A percentile compares a stretch with the other conserved stretches of the same genome.
Conservation (phyloP, 1,284 basidiomycete species). For the Stygiomarasmius scandens region DNA sequence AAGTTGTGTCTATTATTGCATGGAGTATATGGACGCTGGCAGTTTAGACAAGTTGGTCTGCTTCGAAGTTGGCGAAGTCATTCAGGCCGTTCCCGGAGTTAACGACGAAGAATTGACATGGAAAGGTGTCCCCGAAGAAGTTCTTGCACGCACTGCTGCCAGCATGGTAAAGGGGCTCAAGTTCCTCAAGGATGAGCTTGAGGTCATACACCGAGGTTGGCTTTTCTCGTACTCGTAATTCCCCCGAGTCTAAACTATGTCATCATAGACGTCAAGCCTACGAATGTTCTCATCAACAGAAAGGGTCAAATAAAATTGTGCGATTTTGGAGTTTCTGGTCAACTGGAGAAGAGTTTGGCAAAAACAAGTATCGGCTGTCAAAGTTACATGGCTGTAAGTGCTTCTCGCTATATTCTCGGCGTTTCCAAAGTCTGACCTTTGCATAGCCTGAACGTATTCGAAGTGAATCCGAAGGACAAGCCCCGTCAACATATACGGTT, state of each 20-base stretch:
- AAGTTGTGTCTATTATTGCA: constrained; percentile 98
- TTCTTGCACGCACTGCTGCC: constrained; percentile 83
- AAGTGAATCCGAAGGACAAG: constrained; percentile 86
- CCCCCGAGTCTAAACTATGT: neutral
- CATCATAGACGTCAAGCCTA: constrained; percentile 88
- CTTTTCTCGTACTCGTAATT: neutral
- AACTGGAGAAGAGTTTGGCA: constrained; percentile 93
- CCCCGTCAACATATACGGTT: constrained; percentile 87
- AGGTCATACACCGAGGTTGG: constrained; percentile 94
- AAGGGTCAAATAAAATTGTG: constrained; percentile 94
- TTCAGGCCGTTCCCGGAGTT: constrained; percentile 4
- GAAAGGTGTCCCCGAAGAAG: constrained; percentile 78
- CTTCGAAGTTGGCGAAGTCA: constrained; percentile 31
- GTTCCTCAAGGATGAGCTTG: constrained; percentile 94
- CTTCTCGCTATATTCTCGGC: constrained; percentile 13
- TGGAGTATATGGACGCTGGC: constrained; percentile 99
- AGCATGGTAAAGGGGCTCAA: constrained; percentile 90
- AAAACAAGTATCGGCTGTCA: constrained; percentile 99
- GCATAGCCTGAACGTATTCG: constrained; percentile 90
- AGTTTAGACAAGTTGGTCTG: constrained; percentile 83
- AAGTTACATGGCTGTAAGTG: constrained; percentile 93
- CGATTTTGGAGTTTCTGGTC: constrained; percentile 98
- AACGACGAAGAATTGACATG: constrained; percentile 28
- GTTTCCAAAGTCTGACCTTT: constrained; percentile 12
- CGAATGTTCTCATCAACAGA: constrained; percentile 91